phyloP scores from a whole-genome alignment of 345 rosid species.

The Acer campestre region DNA sequence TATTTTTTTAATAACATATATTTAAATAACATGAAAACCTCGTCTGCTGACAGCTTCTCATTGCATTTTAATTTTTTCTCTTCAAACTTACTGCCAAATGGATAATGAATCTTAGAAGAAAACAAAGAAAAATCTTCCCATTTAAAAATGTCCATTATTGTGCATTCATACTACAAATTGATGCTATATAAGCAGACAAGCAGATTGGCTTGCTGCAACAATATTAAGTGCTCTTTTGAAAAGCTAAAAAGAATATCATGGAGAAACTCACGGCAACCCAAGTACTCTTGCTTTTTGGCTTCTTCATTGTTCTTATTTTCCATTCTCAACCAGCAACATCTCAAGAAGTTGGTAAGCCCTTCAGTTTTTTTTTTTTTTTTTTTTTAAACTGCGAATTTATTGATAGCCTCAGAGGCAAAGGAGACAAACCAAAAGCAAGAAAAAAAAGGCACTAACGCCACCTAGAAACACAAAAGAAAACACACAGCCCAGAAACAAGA shows the following conservation, averaged over 20 bases:
- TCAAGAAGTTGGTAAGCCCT: constrained; percentile 46
- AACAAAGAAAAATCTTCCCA: background rate
- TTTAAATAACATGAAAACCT: background rate
- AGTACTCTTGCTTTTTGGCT: constrained; percentile 19
- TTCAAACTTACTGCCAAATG: background rate
- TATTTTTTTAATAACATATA: background rate
- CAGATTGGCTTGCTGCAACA: background rate
- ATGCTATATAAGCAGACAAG: constrained; percentile 13
- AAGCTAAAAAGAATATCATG: constrained; percentile 12
- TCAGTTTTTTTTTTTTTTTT: no score
- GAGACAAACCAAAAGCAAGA: no score
- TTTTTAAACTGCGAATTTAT: no score
- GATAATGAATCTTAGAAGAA: background rate
- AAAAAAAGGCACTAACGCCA: no score
- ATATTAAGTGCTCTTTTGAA: background rate
- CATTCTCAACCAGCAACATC: constrained; percentile 20
- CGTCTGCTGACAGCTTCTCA: background rate
- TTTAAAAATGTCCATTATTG: background rate
- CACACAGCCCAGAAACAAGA: no score
- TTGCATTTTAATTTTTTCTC: background rate
- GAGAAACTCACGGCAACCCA: constrained; percentile 22
- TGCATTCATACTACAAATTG: background rate
- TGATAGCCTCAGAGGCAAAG: no score
- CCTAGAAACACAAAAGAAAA: no score
- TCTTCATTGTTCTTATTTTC: constrained; percentile 28